Base-by-base conservation (phyloP, 345 rosid species). In the Salix arbutifolia region DNA sequence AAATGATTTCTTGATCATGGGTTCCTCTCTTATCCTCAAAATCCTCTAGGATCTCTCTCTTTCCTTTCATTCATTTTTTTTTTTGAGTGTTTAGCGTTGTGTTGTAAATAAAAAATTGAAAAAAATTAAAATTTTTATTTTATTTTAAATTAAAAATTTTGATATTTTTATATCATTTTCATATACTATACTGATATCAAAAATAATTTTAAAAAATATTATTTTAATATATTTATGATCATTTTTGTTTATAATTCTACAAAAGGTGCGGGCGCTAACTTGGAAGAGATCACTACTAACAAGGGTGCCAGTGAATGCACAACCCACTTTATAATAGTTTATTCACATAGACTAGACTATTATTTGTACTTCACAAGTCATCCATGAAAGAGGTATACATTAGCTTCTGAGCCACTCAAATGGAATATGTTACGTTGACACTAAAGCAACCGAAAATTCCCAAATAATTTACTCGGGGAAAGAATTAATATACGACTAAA, bases 341-440 rank as follows among this genome's bases (percentile, higher is more conserved):
- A 35, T 35, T 35, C 37, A 35, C 37, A 6, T 35, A 16, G 18
- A 18, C 23, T 60, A n/a, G 30, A 65, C 37, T 70, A n/a, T 48
- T 40, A 67, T 40, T 42, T 73, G 50, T 72, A 42, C 68, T 70
- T 76, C 76, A 61, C 83, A 81, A 79, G 86, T 78, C 82, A 81
- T 62, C 80, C 56, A 65, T 65, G 60, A 67, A 73, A 48, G 53
- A 58, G 28, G 14, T 0, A 58, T 71, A 48, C 67, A 76, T 84
- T 82, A 67, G 83, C 86, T 80, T 84, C 71, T 38, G 52, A 78
- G 80, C 83, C 85, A 85, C 87, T 83, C 87, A 82, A 42, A 80
- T 52, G 74, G n/a, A 85, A 65, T 76, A 75, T 72, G 83, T 38
- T 76, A 76, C 60, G 70, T 74, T 76, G 81, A 83, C 71, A 76